Evolutionary conservation across 139 green algal species (phyloP).

Genomic region (Coelastrella sp.): DNA sequence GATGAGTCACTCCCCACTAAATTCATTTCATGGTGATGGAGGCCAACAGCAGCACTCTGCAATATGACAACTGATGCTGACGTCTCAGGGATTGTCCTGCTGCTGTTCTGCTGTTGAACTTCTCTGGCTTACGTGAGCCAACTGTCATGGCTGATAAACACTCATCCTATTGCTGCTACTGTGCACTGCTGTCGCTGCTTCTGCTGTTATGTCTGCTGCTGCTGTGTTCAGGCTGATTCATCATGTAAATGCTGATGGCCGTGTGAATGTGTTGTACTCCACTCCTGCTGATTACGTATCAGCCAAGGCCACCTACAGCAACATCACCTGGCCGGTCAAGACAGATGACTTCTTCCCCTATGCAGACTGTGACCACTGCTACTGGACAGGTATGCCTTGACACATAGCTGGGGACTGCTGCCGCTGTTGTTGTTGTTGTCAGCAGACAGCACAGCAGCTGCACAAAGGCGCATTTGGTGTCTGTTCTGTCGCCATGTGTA

Average conservation of each 20-base stretch:
- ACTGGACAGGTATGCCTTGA: slow-evolving; percentile 83
- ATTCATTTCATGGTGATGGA: not conserved
- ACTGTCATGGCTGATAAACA: no score
- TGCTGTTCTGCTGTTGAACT: not conserved
- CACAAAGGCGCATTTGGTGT: not conserved
- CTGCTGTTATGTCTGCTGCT: slow-evolving; percentile 6
- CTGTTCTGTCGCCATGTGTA: not conserved
- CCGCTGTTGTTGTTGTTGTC: not conserved
- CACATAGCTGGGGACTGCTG: not conserved
- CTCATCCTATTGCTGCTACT: not conserved
- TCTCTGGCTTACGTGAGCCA: no score
- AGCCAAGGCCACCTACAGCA: slow-evolving; percentile 74
- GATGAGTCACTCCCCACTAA: not conserved
- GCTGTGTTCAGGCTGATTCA: slow-evolving; percentile 33
- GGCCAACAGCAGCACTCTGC: no score
- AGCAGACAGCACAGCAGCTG: not conserved
- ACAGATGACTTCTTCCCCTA: slow-evolving; percentile 95
- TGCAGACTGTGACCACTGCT: slow-evolving; percentile 79
- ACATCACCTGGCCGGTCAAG: slow-evolving; percentile 73
- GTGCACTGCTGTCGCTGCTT: not conserved
- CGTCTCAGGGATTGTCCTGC: not conserved
- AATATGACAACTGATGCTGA: no score
- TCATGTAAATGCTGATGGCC: slow-evolving; percentile 63
- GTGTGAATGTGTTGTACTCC: slow-evolving; percentile 91
- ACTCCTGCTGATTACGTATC: slow-evolving; percentile 78